Percentiles rank a stretch among this genome's conserved stretches.
Conservation (phyloP, 805 yeast genomes). For the Ogataea haglerorum region DNA sequence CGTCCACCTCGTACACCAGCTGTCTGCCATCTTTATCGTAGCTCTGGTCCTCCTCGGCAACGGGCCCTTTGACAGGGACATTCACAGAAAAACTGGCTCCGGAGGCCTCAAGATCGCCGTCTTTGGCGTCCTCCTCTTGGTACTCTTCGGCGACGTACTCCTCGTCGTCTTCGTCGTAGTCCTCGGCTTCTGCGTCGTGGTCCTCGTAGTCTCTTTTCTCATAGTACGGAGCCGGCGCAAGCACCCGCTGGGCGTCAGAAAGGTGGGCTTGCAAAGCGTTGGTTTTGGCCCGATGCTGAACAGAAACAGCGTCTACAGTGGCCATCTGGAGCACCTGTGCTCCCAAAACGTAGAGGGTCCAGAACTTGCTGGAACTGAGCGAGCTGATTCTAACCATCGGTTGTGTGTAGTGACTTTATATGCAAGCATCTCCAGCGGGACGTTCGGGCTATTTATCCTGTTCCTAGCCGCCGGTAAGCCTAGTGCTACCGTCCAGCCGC, state of each 20-base stretch:
- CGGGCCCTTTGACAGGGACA: slow-evolving; percentile 28
- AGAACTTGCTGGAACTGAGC: slow-evolving; percentile 1
- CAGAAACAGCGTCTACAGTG: slow-evolving; percentile 4
- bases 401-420: not conserved
- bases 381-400: slow-evolving; percentile 7
- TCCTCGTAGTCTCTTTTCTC: slow-evolving; percentile 2
- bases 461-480: slow-evolving; percentile 1
- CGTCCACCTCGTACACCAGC: slow-evolving; percentile 23
- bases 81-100: slow-evolving; percentile 11
- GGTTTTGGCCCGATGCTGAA: slow-evolving; percentile 11
- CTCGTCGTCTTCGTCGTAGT: slow-evolving; percentile 10
- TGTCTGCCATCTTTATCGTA: slow-evolving; percentile 22
- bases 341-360: slow-evolving; percentile 6
- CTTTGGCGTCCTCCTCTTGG: slow-evolving; percentile 3
- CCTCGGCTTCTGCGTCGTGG: not conserved
- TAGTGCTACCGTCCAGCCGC: not conserved
- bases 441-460: not conserved
- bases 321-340: slow-evolving; percentile 2
- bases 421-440: not conserved
- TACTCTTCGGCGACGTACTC: slow-evolving; percentile 1
- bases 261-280: not conserved
- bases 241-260: not conserved
- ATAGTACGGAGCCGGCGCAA: not conserved
- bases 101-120: slow-evolving; percentile 7
- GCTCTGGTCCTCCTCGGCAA: slow-evolving; percentile 19